phyloP scores from a whole-genome alignment of 2,329 filamentous ascomycete species.

The Aaosphaeria pasadenensis region DNA sequence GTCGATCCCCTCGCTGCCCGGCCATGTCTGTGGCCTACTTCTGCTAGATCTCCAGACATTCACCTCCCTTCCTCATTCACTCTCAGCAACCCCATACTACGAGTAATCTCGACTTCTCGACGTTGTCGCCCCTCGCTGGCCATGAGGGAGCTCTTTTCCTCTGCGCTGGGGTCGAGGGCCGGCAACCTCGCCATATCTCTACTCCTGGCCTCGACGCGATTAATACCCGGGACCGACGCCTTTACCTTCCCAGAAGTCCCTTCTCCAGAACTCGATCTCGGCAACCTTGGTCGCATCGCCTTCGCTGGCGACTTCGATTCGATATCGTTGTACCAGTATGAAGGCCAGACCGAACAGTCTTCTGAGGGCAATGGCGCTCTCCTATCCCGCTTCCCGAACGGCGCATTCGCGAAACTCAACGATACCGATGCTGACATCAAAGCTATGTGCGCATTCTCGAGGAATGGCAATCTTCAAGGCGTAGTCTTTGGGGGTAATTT shows the following conservation, averaged over 20 bases:
- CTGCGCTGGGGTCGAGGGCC: conserved; percentile 35
- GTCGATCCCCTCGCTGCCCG: conserved; percentile 4
- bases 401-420: conserved; percentile 71
- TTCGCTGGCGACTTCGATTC: conserved; percentile 87
- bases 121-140: conserved; percentile 21
- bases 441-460: conserved; percentile 79
- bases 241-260: conserved; percentile 60
- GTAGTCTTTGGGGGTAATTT: conserved; percentile 93
- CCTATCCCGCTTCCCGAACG: conserved; percentile 79
- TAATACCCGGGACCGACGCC: conserved; percentile 20
- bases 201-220: conserved; percentile 23
- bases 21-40: conserved; percentile 17
- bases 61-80: background rate
- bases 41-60: conserved; percentile 4
- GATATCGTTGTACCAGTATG: conserved; percentile 84
- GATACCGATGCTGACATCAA: conserved; percentile 80
- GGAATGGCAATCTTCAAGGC: conserved; percentile 65
- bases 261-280: conserved; percentile 72
- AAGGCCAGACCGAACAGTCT: conserved; percentile 70
- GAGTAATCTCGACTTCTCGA: conserved; percentile 6
- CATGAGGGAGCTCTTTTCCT: conserved; percentile 38
- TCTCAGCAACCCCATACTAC: background rate
- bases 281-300: conserved; percentile 75
- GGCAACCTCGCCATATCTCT: conserved; percentile 36
- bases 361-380: conserved; percentile 75